Evolutionary conservation across 306 rosid genomes (phyloP), one percentile per base, ranked within the genome.

Genomic region (Lathyrus sativus): DNA sequence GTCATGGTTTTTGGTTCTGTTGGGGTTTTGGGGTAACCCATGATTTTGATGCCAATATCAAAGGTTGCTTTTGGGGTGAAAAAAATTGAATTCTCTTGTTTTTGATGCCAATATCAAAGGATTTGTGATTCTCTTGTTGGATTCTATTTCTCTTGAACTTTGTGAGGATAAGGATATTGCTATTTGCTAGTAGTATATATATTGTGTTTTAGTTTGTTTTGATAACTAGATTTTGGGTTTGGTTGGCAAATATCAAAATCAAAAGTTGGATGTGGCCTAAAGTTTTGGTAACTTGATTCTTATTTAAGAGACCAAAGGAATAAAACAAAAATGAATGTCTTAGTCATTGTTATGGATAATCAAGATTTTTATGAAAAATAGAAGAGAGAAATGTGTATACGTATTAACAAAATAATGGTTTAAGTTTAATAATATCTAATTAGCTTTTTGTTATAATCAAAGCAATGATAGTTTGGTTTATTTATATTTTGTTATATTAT

Each of bases 221-320:
- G 17, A 3, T 7, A 75, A 50, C 14, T 65, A 1, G 39, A 18
- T 0, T 39, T 61, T 43, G 18, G 3, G 38, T 48, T 26, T 2
- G 12, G 33, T 66, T 26, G 77, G 78, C 45, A 65, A 33, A 61
- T 26, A 60, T 71, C 68, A 59, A 44, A 72, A 71, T 71, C 77
- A 66, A 7, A 17, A 14, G 72, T 33, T 73, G 62, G 67, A 73
- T 42, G 19, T 50, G 1, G 43, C 82, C 82, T 78, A 78, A 78
- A 26, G 33, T 31, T 72, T 60, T 31, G 78, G 77, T 29, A 9
- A n/a, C 9, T 4, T 33, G 61, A 43, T 42, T 73, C 45, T 42
- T 28, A 17, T 14, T 0, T 13, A 4, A 18, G 56, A 39, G 70
- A 63, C 55, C 66, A 31, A 6, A 18, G 33, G 53, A 24, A 5